Percentiles rank a stretch among this genome's conserved stretches.
Evolutionary conservation across 768 basidiomycete genomes (phyloP).

Genomic region (Lactarius vividus): DNA sequence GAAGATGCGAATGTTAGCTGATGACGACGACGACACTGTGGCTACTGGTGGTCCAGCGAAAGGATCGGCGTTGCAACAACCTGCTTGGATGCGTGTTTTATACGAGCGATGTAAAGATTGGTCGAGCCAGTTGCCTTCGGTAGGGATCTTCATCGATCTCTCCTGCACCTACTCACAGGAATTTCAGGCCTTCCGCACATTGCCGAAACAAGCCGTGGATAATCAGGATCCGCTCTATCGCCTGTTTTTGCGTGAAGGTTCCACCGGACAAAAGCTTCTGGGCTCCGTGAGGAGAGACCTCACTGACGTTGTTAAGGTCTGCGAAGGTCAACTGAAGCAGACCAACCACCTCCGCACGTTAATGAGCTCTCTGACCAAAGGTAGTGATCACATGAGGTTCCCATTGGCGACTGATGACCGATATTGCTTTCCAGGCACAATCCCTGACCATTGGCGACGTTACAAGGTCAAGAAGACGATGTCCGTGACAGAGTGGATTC

Average conservation of each 20-base stretch:
- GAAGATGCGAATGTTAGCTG: slow-evolving; percentile 87
- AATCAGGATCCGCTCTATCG: slow-evolving; percentile 84
- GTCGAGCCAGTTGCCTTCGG: slow-evolving; percentile 72
- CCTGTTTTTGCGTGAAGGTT: slow-evolving; percentile 84
- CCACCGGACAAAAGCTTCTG: slow-evolving; percentile 77
- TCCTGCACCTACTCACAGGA: slow-evolving; percentile 21
- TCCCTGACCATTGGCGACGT: slow-evolving; percentile 82
- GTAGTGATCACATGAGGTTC: slow-evolving; percentile 39
- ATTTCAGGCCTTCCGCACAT: slow-evolving; percentile 57
- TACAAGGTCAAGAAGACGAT: slow-evolving; percentile 85
- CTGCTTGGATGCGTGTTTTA: slow-evolving; percentile 92
- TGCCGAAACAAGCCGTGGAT: slow-evolving; percentile 64
- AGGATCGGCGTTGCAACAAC: slow-evolving; percentile 68
- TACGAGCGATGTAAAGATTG: slow-evolving; percentile 82
- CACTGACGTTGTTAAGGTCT: slow-evolving; percentile 75
- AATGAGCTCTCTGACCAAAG: slow-evolving; percentile 88
- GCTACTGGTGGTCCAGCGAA: slow-evolving; percentile 55
- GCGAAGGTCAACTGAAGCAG: slow-evolving; percentile 85
- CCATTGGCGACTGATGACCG: slow-evolving; percentile 23
- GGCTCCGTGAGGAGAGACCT: slow-evolving; percentile 78
- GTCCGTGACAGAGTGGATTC: slow-evolving; percentile 83
- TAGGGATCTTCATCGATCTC: slow-evolving; percentile 37
- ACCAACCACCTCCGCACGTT: slow-evolving; percentile 93
- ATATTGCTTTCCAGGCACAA: slow-evolving; percentile 56
- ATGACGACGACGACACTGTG: slow-evolving; percentile 73